Evolutionary conservation across 768 basidiomycete genomes (phyloP).

Genomic region (Hortiboletus flavorubellus): DNA sequence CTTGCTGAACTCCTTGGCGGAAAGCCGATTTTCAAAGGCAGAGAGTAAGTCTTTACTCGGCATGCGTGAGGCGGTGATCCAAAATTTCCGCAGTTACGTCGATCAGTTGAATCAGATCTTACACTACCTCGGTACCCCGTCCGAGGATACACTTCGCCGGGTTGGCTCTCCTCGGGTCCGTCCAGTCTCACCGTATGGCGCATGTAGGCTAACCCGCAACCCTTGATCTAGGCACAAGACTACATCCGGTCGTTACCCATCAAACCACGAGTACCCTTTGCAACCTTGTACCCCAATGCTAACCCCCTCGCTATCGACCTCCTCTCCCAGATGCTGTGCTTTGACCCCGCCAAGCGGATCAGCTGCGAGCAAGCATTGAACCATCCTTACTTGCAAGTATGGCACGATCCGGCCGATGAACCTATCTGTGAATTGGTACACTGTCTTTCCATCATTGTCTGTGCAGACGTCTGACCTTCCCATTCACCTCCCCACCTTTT

Average conservation of each 20-base stretch:
- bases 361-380: slow-evolving; percentile 94
- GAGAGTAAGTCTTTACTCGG: slow-evolving; percentile 63
- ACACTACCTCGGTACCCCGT: slow-evolving; percentile 96
- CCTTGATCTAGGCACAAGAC: slow-evolving; percentile 73
- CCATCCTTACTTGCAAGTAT: slow-evolving; percentile 93
- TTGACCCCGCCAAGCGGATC: slow-evolving; percentile 95
- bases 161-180: slow-evolving; percentile 91
- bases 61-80: background rate
- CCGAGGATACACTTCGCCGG: slow-evolving; percentile 92
- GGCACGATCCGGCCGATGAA: slow-evolving; percentile 97
- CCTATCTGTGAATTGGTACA: slow-evolving; percentile 75
- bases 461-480: background rate
- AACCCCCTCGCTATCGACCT: slow-evolving; percentile 95
- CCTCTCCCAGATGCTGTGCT: slow-evolving; percentile 85
- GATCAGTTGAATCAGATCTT: slow-evolving; percentile 98
- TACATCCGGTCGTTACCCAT: slow-evolving; percentile 98
- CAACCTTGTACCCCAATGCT: slow-evolving; percentile 88
- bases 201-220: background rate
- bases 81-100: slow-evolving; percentile 64
- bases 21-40: slow-evolving; percentile 94
- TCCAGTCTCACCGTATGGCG: slow-evolving; percentile 5
- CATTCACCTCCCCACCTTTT: too few relatives aligned
- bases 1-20: slow-evolving; percentile 90
- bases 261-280: slow-evolving; percentile 91
- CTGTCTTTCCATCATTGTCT: background rate